Conservation (phyloP, 164 flowering plant genomes). For the Nymphaea thermarum region DNA sequence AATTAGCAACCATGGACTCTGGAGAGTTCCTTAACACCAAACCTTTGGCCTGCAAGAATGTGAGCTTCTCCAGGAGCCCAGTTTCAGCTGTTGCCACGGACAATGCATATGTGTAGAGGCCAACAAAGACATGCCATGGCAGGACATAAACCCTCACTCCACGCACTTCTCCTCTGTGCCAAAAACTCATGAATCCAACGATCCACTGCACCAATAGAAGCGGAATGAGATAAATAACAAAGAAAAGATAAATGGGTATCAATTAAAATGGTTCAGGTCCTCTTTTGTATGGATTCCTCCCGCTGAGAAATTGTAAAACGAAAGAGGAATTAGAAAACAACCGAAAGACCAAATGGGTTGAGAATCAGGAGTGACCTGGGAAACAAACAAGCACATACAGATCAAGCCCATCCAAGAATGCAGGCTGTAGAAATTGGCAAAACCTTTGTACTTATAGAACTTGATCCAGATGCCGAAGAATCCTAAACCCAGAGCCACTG, state of each 20-base stretch:
- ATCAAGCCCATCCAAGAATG: slow-evolving; percentile 97
- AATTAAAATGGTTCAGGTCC: not conserved
- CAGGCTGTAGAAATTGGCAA: slow-evolving; percentile 76
- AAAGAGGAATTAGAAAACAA: not conserved
- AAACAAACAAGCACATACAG: slow-evolving; percentile 53
- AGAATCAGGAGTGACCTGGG: slow-evolving; percentile 37
- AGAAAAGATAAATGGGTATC: not conserved
- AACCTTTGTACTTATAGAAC: slow-evolving; percentile 48
- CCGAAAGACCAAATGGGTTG: not conserved
- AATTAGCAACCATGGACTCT: slow-evolving; percentile 62
- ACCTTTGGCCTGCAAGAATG: slow-evolving; percentile 52
- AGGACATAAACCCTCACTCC: slow-evolving; percentile 31
- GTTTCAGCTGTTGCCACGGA: slow-evolving; percentile 91
- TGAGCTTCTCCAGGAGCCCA: slow-evolving; percentile 81
- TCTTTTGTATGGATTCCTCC: not conserved
- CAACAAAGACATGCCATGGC: slow-evolving; percentile 88
- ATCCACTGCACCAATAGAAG: slow-evolving; percentile 45
- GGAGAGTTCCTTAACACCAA: slow-evolving; percentile 28
- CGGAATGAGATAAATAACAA: not conserved
- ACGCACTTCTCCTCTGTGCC: slow-evolving; percentile 69
- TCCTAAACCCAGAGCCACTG: slow-evolving; percentile 74
- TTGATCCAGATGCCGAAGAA: slow-evolving; percentile 86
- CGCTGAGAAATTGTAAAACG: not conserved
- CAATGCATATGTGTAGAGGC: slow-evolving; percentile 73
- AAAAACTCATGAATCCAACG: slow-evolving; percentile 80